Evolutionary conservation across 1,139 yeast species (phyloP).

Genomic region (Kluyveromyces sp.): DNA sequence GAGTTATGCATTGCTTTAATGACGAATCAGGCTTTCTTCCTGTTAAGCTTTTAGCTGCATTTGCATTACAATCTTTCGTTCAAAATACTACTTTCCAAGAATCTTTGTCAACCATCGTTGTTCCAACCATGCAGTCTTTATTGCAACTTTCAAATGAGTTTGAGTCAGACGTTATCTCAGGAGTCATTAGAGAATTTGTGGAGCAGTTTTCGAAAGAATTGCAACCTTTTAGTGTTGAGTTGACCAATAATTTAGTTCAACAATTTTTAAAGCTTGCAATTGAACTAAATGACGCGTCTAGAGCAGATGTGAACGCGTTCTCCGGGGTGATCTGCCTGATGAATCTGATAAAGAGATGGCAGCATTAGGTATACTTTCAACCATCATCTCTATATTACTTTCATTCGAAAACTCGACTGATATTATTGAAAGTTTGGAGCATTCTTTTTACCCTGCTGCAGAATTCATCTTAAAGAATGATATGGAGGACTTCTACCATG

Average conservation of each 20-base stretch:
- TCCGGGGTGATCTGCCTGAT: slow-evolving; percentile 38
- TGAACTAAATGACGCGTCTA: slow-evolving; percentile 59
- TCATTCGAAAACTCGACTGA: slow-evolving; percentile 79
- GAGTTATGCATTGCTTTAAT: slow-evolving; percentile 55
- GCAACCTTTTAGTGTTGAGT: slow-evolving; percentile 87
- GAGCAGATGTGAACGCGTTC: slow-evolving; percentile 42
- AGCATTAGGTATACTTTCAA: slow-evolving; percentile 77
- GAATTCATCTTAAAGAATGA: slow-evolving; percentile 55
- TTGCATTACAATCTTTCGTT: slow-evolving; percentile 77
- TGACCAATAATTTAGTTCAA: slow-evolving; percentile 70
- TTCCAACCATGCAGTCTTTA: slow-evolving; percentile 76
- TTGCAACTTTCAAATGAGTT: slow-evolving; percentile 70
- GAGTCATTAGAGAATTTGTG: slow-evolving; percentile 93
- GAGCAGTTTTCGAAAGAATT: slow-evolving; percentile 81
- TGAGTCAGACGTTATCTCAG: slow-evolving; percentile 81
- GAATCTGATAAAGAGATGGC: slow-evolving; percentile 78
- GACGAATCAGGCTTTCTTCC: slow-evolving; percentile 54
- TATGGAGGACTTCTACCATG: slow-evolving; percentile 74
- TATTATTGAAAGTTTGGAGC: slow-evolving; percentile 60
- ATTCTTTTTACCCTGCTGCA: slow-evolving; percentile 66
- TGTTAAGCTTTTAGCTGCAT: slow-evolving; percentile 74
- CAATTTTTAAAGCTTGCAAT: slow-evolving; percentile 70
- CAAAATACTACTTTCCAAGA: slow-evolving; percentile 58
- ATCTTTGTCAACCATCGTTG: slow-evolving; percentile 58
- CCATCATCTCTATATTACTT: slow-evolving; percentile 78